Evolutionary conservation across 371 early-diverging fungal genomes (phyloP).

Genomic region (Apophysomyces trapeziformis): DNA sequence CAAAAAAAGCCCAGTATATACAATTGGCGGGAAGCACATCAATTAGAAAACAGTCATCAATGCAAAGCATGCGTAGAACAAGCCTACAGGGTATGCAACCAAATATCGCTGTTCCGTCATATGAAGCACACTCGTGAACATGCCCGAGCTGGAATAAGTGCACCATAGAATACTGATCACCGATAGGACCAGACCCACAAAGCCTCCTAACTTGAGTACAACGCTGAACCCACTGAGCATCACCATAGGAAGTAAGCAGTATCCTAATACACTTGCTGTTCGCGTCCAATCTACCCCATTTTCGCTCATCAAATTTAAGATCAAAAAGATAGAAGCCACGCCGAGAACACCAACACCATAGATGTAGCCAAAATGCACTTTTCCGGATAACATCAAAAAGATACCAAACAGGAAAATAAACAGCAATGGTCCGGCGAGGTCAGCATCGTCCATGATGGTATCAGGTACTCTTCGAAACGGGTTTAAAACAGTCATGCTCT

Average conservation of each 20-base stretch:
- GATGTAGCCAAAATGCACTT: constrained; percentile 96
- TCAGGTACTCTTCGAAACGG: constrained; percentile 87
- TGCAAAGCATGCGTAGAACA: constrained; percentile 95
- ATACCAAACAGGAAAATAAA: constrained; percentile 91
- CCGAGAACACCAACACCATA: constrained; percentile 95
- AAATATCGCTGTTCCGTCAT: constrained; percentile 93
- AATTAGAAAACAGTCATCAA: constrained; percentile 89
- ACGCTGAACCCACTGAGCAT: constrained; percentile 74
- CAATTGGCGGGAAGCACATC: neutral
- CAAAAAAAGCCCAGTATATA: neutral
- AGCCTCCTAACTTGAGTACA: constrained; percentile 52
- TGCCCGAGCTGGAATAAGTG: constrained; percentile 91
- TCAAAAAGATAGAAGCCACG: constrained; percentile 81
- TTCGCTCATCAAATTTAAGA: constrained; percentile 94
- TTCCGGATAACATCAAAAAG: constrained; percentile 85
- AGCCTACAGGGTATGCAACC: constrained; percentile 94
- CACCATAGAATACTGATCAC: constrained; percentile 89
- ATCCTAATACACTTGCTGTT: constrained; percentile 95
- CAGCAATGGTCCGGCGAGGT: constrained; percentile 93
- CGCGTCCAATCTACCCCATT: constrained; percentile 85
- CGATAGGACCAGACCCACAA: constrained; percentile 63
- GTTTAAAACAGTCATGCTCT: constrained; percentile 89
- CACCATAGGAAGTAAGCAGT: constrained; percentile 95
- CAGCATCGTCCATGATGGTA: constrained; percentile 93
- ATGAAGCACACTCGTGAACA: constrained; percentile 93